Evolutionary conservation across 2,329 filamentous ascomycete species (phyloP), one percentile per base, ranked within the genome.

Genomic region (Hysterium pulicare): DNA sequence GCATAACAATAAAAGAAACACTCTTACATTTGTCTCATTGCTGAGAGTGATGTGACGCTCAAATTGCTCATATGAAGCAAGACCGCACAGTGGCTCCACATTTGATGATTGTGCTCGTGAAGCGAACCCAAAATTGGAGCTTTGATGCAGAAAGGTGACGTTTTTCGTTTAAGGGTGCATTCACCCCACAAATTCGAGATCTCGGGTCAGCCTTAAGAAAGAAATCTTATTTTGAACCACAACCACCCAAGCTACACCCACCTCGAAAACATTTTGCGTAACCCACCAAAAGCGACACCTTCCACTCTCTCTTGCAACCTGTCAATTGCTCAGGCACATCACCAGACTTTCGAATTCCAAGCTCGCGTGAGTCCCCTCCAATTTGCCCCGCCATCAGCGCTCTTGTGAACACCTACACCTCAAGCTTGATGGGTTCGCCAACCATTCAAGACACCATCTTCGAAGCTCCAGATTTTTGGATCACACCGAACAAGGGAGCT

Each of bases 131-230:
- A n/a, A n/a, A n/a, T n/a, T n/a, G n/a, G n/a, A n/a, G n/a, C n/a
- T n/a, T n/a, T 28, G 24, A 28, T 28, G 24, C 7, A 28, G 7
- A 13, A 13, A 34, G 35, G 35, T 38, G 35, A 38, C 35, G 35
- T 41, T 34, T 5, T 22, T 17, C 20, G 16, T 33, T 33, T 33
- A 31, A 26, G 31, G 38, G 17, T 30, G 34, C 38, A 22, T 41
- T 41, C 38, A 33, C 38, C 38, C 38, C 38, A 41, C 38, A 41
- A 22, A 33, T 13, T 28, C 19, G 8, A 19, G 8, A 4, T 22
- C 21, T 19, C 7, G 9, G 6, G 21, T 5, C 34, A 19, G 13
- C 21, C 21, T 37, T 19, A 16, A 37, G 32, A 34, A 34, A 34
- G 8, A 34, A 9, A 13, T n/a, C 8, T 19, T 15, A n/a, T n/a